Base-by-base conservation (phyloP, 1,139 yeast species). In the Pichia sp. region DNA sequence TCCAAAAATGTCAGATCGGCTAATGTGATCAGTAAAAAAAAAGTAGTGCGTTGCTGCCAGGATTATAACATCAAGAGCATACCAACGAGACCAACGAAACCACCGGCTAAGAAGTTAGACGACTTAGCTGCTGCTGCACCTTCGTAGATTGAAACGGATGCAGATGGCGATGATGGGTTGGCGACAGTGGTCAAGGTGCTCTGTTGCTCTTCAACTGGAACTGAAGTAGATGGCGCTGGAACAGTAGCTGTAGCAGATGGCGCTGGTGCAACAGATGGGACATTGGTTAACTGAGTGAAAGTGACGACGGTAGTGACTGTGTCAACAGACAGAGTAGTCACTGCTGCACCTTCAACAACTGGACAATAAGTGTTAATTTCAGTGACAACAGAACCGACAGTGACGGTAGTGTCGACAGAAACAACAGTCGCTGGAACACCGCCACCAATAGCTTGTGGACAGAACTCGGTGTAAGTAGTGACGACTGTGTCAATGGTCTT, bases 201-300 rank as follows among this genome's bases (percentile, higher is more conserved):
- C n/a, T 17, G 14, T 11, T 14, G 17, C 6, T 6, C 30, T 10
- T 14, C 21, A 16, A 28, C 22, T 9, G 20, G 11, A 27, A 31
- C 30, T 15, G 30, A 13, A 24, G 21, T 38, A 22, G 28, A 34
- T 7, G 46, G 19, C 12, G 34, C 24, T 21, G 45, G 51, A 53
- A 36, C 50, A 38, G 40, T 30, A 37, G 26, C 48, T 10, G 40
- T 22, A 12, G 11, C 12, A 21, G 39, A 12, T 19, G 38, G 26
- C 10, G 44, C 20, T 22, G 27, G 16, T 16, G 34, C 24, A 15
- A 31, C 24, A 29, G 41, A 20, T 21, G 39, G 18, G 10, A 35
- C 46, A 28, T 60, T 60, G 25, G 58, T 49, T 34, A 30, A 23
- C 6, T 22, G 27, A 21, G 41, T 33, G 2, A 30, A 10, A 15